Base-by-base conservation (phyloP, 1,284 basidiomycete species). In the Papiliotrema laurentii region DNA sequence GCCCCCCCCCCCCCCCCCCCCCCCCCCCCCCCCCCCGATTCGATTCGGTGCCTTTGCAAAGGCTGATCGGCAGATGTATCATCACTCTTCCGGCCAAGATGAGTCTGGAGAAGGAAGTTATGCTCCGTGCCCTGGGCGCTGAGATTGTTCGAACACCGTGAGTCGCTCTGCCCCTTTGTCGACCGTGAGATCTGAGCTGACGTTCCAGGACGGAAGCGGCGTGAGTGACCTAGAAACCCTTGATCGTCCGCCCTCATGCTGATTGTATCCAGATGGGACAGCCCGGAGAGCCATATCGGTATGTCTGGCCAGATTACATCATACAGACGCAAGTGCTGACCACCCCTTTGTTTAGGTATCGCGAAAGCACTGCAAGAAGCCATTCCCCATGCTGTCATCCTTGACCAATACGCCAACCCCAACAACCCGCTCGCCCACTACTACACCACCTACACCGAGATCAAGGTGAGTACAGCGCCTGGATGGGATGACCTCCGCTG, bases 81-180 rank as follows among this genome's bases (percentile, higher is more conserved):
- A 98, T 98, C 72, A 93, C 90, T 49, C 78, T 96, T 68, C 94
- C 93, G 42, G 85, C 92, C 68, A 98, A 97, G 78, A 98, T 97
- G 94, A 91, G 87, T 4, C 75, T 85, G 51, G 93, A 98, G 76
- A 98, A 98, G 75, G 91, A 94, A 75, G 89, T 89, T 10, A 83
- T 89, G 34, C 79, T 98, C 39, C 83, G 87, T 49, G 90, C 91
- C 0, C 79, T 97, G 2, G 94, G 94, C 10, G 93, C 94, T 4
- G 86, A 93, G 71, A 90, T 98, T 45, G 80, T 97, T 45, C 85
- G 94, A 47, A 97, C 94, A 11, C 93, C 93, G n/a, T 92, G 83
- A 24, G 86, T 58, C 22, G 3, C 9, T 38, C 19, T 36, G 37
- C 21, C n/a, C 7, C 13, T 18, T 16, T 11, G 11, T 1, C 21